These are phyloP conservation scores for Podospora anserina DNA, from an alignment of 495 filamentous ascomycete species.

Conservation along the genomic window DNA sequence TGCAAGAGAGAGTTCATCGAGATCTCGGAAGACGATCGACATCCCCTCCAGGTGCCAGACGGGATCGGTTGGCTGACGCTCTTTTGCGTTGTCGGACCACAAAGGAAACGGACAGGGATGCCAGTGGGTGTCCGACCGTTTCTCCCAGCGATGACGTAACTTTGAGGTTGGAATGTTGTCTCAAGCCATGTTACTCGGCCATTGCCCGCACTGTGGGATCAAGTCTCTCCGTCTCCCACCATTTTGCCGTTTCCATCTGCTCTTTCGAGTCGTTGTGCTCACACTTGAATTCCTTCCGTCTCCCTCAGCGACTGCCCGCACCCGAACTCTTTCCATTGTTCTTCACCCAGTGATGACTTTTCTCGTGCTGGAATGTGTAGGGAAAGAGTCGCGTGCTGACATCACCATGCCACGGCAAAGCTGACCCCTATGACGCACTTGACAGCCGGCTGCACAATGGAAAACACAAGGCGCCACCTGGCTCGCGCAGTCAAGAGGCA, in stretches of 20 bases:
- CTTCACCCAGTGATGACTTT: background rate
- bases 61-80: background rate
- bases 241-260: background rate
- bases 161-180: conserved; percentile 30
- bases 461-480: conserved; percentile 23
- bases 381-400: background rate
- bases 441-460: conserved; percentile 6
- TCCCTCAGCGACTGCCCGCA: background rate
- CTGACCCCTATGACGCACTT: conserved; percentile 37
- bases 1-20: background rate
- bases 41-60: conserved; percentile 1
- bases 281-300: background rate
- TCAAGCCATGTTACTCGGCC: conserved; percentile 23
- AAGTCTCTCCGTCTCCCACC: conserved; percentile 12
- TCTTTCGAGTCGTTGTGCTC: background rate
- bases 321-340: background rate
- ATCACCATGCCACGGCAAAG: background rate
- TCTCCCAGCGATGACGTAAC: conserved; percentile 36
- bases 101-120: conserved; percentile 15
- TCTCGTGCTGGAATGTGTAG: background rate
- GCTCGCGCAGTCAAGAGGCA: conserved; percentile 9
- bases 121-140: conserved; percentile 24
- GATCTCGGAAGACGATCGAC: background rate
- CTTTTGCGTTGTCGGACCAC: background rate
- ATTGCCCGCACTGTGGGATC: conserved; percentile 29